Conservation (phyloP, 495 filamentous ascomycete genomes). For the Trypethelium eluteriae region DNA sequence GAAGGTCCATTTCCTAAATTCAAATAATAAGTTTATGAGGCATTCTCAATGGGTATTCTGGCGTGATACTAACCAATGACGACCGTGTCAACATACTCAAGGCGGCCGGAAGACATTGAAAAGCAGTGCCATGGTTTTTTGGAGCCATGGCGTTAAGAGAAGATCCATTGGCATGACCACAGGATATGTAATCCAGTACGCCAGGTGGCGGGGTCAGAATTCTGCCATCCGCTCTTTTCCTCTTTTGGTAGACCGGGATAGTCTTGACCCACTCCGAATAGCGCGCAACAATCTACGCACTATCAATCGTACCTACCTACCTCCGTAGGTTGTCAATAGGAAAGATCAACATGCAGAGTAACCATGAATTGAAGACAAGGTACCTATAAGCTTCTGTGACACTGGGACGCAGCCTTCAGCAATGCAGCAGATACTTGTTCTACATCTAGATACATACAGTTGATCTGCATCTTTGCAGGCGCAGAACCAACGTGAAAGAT, state of each 20-base stretch:
- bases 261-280: not conserved
- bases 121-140: not conserved
- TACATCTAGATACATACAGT: too few relatives aligned
- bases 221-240: not conserved
- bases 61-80: constrained; percentile 30
- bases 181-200: constrained; percentile 2
- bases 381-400: too few relatives aligned
- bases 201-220: not conserved
- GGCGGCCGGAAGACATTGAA: constrained; percentile 25
- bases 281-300: too few relatives aligned
- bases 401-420: too few relatives aligned
- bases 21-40: not conserved
- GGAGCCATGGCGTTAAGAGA: not conserved
- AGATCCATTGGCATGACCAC: not conserved
- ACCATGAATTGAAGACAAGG: too few relatives aligned
- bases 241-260: not conserved
- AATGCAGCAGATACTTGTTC: too few relatives aligned
- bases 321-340: too few relatives aligned
- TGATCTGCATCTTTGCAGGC: too few relatives aligned
- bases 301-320: too few relatives aligned
- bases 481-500: too few relatives aligned
- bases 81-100: constrained; percentile 33
- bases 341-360: too few relatives aligned
- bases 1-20: constrained; percentile 54
- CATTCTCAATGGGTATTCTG: not conserved